Evolutionary conservation across 129 eudicot genomes (phyloP).

Genomic region (Centrapalus pauciflorus): DNA sequence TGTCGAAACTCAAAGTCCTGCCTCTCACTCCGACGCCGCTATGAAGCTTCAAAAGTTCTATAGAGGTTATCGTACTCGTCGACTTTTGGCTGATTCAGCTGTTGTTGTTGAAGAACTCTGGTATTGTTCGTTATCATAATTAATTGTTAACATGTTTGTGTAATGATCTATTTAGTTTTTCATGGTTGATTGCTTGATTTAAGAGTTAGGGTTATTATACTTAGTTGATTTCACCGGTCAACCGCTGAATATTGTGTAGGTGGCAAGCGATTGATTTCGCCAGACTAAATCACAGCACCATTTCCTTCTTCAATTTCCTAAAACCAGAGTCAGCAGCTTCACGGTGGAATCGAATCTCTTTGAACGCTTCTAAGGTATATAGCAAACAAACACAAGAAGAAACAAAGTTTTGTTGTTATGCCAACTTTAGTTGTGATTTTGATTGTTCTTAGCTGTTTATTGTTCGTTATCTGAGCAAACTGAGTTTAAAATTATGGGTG

Average conservation of each 20-base stretch:
- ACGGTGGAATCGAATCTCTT: conserved; percentile 65
- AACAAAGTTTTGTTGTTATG: background rate
- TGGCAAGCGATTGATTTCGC: conserved; percentile 96
- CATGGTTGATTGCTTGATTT: background rate
- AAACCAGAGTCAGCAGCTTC: conserved; percentile 71
- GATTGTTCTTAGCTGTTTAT: conserved; percentile 13
- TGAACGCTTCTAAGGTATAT: conserved; percentile 90
- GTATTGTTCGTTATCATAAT: too few species aligned
- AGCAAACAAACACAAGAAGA: background rate
- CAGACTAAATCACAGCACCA: conserved; percentile 71
- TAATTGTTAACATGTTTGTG: background rate
- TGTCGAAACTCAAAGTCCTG: conserved; percentile 6
- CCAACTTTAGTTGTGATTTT: conserved; percentile 10
- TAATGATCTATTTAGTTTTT: background rate
- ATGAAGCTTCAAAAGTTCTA: conserved; percentile 73
- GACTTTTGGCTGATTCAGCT: conserved; percentile 87
- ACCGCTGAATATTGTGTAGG: too few species aligned
- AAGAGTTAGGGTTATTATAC: background rate
- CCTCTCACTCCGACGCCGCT: conserved; percentile 47
- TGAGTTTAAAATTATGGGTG: background rate
- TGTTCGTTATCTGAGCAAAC: background rate
- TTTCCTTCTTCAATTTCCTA: conserved; percentile 66
- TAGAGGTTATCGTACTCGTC: conserved; percentile 88
- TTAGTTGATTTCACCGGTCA: too few species aligned
- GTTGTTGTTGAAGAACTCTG: conserved; percentile 92